Conservation (phyloP, 2,329 filamentous ascomycete species). For the Diaporthe eres region DNA sequence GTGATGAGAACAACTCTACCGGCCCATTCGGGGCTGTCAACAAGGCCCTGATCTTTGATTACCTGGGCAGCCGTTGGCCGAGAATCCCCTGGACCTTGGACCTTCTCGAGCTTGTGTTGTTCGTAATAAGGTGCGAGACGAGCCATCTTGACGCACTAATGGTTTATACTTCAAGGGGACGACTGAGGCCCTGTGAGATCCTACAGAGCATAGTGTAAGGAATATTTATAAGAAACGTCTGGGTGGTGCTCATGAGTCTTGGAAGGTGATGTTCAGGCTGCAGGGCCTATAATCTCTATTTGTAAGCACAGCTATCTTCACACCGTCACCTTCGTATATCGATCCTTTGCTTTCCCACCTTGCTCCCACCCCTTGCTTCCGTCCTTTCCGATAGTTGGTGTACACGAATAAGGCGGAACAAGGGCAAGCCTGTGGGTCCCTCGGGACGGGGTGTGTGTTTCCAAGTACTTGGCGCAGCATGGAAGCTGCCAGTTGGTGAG, state of each 20-base stretch:
- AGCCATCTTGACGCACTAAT: background rate
- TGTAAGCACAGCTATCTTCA: background rate
- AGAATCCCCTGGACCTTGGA: slow-evolving; percentile 28
- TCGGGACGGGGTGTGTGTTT: background rate
- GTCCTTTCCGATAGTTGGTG: background rate
- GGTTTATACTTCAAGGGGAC: background rate
- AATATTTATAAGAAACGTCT: background rate
- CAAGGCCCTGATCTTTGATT: slow-evolving; percentile 44
- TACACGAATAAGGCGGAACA: background rate
- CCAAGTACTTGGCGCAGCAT: background rate
- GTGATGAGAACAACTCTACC: slow-evolving; percentile 55
- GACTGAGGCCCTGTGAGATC: background rate
- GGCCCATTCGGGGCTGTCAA: slow-evolving; percentile 40
- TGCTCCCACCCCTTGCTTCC: background rate
- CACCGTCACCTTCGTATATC: background rate
- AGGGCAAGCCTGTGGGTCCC: background rate
- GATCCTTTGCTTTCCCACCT: background rate
- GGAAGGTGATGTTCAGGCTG: background rate
- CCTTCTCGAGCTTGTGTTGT: slow-evolving; percentile 2
- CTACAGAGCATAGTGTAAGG: background rate
- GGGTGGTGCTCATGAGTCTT: background rate
- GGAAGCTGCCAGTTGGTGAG: background rate
- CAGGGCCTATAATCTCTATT: background rate
- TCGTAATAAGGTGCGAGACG: slow-evolving; percentile 17
- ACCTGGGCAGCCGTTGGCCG: slow-evolving; percentile 40